Evolutionary conservation across 2,329 filamentous ascomycete species (phyloP).

Genomic region (Alternaria brassicae): DNA sequence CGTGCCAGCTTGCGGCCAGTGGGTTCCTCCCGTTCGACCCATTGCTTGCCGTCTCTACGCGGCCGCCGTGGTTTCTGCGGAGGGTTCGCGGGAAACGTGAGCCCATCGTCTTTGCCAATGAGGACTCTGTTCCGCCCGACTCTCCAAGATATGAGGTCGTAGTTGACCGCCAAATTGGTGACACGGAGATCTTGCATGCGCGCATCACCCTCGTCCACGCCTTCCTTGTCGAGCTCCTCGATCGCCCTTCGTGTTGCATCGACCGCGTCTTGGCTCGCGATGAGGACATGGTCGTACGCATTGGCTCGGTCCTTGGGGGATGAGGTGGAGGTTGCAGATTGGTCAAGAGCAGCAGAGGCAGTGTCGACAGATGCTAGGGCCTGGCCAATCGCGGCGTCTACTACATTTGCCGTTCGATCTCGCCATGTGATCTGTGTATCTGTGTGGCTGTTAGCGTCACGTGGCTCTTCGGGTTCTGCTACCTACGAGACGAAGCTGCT

Average conservation of each 20-base stretch:
- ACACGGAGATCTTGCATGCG: constrained; percentile 93
- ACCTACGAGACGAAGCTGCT: constrained; percentile 59
- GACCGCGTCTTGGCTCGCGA: constrained; percentile 88
- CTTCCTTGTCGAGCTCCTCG: constrained; percentile 85
- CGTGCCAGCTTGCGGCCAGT: constrained; percentile 78
- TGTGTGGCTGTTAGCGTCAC: constrained; percentile 28
- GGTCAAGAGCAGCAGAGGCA: constrained; percentile 60
- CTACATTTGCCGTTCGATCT: constrained; percentile 81
- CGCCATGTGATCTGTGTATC: constrained; percentile 80
- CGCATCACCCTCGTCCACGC: constrained; percentile 80
- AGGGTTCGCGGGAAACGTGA: constrained; percentile 62
- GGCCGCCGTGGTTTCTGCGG: constrained; percentile 61
- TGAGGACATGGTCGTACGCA: constrained; percentile 89
- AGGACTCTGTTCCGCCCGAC: constrained; percentile 91
- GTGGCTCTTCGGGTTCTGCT: background rate
- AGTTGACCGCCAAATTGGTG: constrained; percentile 91
- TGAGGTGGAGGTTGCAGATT: constrained; percentile 51
- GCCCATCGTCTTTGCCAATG: constrained; percentile 82
- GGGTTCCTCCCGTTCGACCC: constrained; percentile 66
- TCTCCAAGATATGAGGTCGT: constrained; percentile 91
- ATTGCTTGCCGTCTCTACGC: constrained; percentile 58
- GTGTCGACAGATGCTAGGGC: constrained; percentile 74
- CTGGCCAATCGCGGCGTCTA: constrained; percentile 90
- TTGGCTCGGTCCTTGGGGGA: constrained; percentile 74
- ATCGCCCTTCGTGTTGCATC: constrained; percentile 94